phyloP scores from a whole-genome alignment of 345 rosid genomes.

The Camelina laxa region DNA sequence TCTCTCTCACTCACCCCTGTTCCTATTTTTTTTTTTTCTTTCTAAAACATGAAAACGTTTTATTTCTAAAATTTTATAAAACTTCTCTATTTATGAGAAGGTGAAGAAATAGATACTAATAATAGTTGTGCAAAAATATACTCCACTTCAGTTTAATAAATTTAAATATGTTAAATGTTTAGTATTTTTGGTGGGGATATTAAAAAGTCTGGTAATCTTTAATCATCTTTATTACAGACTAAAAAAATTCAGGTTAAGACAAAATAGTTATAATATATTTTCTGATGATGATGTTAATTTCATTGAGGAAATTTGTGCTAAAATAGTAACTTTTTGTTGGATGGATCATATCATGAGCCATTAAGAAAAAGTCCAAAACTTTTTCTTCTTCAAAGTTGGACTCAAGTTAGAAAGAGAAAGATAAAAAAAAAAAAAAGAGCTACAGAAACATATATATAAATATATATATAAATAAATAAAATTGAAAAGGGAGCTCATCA shows the following conservation, averaged over 20 bases:
- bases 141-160: no score
- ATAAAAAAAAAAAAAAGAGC: neutral
- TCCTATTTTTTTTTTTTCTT: no score
- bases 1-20: neutral
- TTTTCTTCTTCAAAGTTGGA: constrained; percentile 47
- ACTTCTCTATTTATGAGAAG: neutral
- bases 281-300: constrained; percentile 11
- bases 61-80: neutral
- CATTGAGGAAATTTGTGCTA: constrained; percentile 6
- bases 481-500: constrained; percentile 16
- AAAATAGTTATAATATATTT: constrained; percentile 23
- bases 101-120: no score
- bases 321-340: constrained; percentile 33
- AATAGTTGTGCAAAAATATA: no score
- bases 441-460: constrained; percentile 3
- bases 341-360: constrained; percentile 32
- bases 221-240: neutral
- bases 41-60: neutral
- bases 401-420: constrained; percentile 38
- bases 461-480: neutral
- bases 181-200: neutral
- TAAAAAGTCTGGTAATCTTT: neutral
- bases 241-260: neutral
- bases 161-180: no score
- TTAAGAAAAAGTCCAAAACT: constrained; percentile 37